A percentile compares a stretch with the other conserved stretches of the same genome.
These are phyloP conservation scores for Phytophthora agathidicida DNA, from an alignment of 352 stramenopile species.

Conservation along the genomic window DNA sequence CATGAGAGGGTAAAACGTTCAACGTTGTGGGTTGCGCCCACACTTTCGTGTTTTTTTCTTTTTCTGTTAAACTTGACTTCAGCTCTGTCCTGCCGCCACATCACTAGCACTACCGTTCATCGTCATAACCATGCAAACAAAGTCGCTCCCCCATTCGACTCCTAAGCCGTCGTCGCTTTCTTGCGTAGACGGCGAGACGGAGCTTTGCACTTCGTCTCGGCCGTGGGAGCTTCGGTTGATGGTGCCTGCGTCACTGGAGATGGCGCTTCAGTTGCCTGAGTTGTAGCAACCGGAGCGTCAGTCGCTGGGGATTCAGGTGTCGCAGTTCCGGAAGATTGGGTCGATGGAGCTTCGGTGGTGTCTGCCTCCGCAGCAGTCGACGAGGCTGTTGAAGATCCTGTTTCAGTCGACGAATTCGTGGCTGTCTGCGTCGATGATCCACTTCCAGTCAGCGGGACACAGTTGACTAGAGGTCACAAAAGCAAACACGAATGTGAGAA, in stretches of 20 bases:
- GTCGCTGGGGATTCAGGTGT: conserved; percentile 11
- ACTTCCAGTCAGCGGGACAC: conserved; percentile 23
- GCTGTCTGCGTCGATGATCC: conserved; percentile 1
- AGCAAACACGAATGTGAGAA: no score
- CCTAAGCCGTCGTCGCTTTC: background rate
- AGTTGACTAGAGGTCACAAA: conserved; percentile 17
- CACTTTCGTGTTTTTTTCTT: no score
- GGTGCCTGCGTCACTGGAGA: background rate
- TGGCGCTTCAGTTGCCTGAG: conserved; percentile 1
- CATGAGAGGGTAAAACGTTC: no score
- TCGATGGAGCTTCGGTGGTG: conserved; percentile 1
- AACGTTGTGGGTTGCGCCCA: no score
- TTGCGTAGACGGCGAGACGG: conserved; percentile 8
- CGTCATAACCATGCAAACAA: no score
- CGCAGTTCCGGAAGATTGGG: background rate
- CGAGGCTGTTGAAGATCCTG: background rate
- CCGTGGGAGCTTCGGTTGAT: background rate
- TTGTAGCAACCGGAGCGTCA: conserved; percentile 3
- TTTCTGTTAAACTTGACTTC: no score
- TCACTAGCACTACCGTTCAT: no score
- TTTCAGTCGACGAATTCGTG: background rate
- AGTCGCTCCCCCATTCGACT: no score
- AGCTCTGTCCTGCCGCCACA: no score
- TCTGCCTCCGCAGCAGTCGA: conserved; percentile 1
- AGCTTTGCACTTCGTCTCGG: conserved; percentile 2